Conservation (phyloP, 2,329 filamentous ascomycete species). For the Colletotrichum sp. region DNA sequence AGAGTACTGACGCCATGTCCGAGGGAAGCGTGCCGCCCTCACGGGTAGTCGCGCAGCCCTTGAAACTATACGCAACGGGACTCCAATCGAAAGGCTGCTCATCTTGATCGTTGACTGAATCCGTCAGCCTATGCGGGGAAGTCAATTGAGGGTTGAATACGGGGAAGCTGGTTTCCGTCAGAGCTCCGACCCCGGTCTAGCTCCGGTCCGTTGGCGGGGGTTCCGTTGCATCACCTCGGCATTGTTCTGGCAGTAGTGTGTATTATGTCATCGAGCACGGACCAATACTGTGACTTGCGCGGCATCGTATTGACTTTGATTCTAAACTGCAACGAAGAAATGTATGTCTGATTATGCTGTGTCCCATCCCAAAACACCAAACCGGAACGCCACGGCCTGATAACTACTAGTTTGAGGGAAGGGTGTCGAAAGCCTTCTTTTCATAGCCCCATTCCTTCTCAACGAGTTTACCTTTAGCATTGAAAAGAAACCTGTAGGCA, state of each 20-base stretch:
- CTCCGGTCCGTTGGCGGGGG: slow-evolving; percentile 19
- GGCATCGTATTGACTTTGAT: background rate
- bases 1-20: slow-evolving; percentile 32
- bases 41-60: background rate
- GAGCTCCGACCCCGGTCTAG: slow-evolving; percentile 19
- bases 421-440: slow-evolving; percentile 72
- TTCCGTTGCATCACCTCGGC: slow-evolving; percentile 13
- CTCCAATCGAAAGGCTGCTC: background rate
- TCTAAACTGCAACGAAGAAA: background rate
- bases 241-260: background rate
- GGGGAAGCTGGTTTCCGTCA: background rate
- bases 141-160: background rate
- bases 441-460: slow-evolving; percentile 76
- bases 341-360: background rate
- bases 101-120: background rate
- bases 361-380: background rate
- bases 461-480: slow-evolving; percentile 75
- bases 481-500: slow-evolving; percentile 88
- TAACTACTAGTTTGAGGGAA: slow-evolving; percentile 53
- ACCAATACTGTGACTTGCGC: background rate
- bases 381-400: background rate
- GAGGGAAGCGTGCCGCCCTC: background rate
- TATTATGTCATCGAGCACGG: slow-evolving; percentile 11
- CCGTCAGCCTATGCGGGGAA: background rate
- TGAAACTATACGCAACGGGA: background rate